Conservation (phyloP, 148 eudicot genomes). For the Arbutus unedo region DNA sequence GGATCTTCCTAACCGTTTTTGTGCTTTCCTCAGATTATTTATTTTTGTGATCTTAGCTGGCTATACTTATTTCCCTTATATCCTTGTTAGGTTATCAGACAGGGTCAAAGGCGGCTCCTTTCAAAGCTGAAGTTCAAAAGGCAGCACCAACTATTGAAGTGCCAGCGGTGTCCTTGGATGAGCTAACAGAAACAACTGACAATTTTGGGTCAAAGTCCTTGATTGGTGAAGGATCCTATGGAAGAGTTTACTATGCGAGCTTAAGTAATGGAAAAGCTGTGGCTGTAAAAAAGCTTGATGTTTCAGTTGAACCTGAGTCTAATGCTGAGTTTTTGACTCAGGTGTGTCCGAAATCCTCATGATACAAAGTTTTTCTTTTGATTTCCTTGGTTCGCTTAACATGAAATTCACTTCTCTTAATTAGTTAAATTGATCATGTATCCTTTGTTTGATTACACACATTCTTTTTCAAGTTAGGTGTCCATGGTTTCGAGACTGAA, state of each 20-base stretch:
- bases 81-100: conserved; percentile 27
- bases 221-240: conserved; percentile 93
- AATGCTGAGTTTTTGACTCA: conserved; percentile 72
- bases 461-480: conserved; percentile 37
- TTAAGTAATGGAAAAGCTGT: conserved; percentile 58
- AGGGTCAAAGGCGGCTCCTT: conserved; percentile 39
- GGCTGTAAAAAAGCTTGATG: conserved; percentile 86
- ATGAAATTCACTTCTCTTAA: not conserved
- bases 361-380: not conserved
- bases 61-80: not conserved
- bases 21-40: not conserved
- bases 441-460: conserved; percentile 5
- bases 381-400: not conserved
- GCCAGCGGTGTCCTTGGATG: conserved; percentile 62
- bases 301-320: conserved; percentile 58
- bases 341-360: conserved; percentile 31
- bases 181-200: conserved; percentile 68
- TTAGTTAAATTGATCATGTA: not conserved
- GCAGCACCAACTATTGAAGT: conserved; percentile 59
- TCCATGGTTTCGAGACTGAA: conserved; percentile 75
- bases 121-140: conserved; percentile 45
- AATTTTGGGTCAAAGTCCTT: conserved; percentile 75
- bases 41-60: not conserved
- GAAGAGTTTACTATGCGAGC: conserved; percentile 70
- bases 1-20: not conserved